These are phyloP conservation scores for Rhizoctonia solani DNA, from an alignment of 1,284 basidiomycete species.

Conservation along the genomic window DNA sequence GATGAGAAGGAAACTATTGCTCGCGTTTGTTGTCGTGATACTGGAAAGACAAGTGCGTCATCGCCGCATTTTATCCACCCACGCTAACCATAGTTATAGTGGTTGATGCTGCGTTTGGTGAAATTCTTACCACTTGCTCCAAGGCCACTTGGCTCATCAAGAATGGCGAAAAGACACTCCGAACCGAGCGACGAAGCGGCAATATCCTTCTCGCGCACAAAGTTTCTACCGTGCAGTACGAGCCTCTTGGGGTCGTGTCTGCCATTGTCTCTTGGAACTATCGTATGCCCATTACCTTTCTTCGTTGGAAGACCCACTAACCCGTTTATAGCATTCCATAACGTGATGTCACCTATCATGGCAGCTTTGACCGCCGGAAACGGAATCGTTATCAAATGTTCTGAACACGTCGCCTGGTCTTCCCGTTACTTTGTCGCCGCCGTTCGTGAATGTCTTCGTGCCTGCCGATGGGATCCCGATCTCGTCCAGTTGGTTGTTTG, in stretches of 20 bases:
- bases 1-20: slow-evolving; percentile 85
- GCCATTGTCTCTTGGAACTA: slow-evolving; percentile 96
- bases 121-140: slow-evolving; percentile 85
- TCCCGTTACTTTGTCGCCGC: slow-evolving; percentile 78
- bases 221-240: slow-evolving; percentile 78
- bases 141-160: slow-evolving; percentile 87
- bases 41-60: slow-evolving; percentile 89
- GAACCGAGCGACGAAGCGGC: slow-evolving; percentile 69
- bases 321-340: slow-evolving; percentile 76
- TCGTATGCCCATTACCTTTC: slow-evolving; percentile 54
- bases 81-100: slow-evolving; percentile 52
- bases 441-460: slow-evolving; percentile 71
- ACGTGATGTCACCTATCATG: slow-evolving; percentile 90
- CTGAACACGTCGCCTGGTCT: slow-evolving; percentile 90
- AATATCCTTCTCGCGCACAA: slow-evolving; percentile 89
- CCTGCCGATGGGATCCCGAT: slow-evolving; percentile 78
- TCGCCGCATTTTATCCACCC: neutral
- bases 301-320: neutral
- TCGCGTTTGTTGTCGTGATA: slow-evolving; percentile 89
- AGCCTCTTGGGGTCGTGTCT: slow-evolving; percentile 91
- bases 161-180: slow-evolving; percentile 75
- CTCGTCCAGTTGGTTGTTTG: slow-evolving; percentile 88
- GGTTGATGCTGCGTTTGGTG: slow-evolving; percentile 86
- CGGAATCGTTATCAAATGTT: slow-evolving; percentile 88
- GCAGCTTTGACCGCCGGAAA: slow-evolving; percentile 91